These are phyloP conservation scores for Pleurotus salmoneostramineus DNA, from an alignment of 768 basidiomycete genomes.

Conservation along the genomic window DNA sequence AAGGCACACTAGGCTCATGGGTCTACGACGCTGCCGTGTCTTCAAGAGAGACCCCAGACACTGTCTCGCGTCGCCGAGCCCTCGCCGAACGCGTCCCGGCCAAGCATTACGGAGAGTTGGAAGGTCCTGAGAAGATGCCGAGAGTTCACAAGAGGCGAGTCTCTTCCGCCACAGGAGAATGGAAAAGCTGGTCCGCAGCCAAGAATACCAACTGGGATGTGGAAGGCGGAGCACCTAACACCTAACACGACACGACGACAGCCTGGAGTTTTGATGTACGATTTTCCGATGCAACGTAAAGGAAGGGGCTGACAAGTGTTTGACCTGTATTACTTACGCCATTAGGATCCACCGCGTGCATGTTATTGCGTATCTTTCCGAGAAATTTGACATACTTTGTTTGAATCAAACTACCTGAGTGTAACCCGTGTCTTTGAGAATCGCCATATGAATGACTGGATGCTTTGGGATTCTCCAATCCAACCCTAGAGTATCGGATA, in stretches of 20 bases:
- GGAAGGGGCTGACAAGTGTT: background rate
- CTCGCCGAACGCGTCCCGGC: conserved; percentile 1
- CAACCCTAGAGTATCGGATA: background rate
- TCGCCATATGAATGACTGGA: background rate
- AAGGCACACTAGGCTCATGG: conserved; percentile 27
- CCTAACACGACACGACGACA: background rate
- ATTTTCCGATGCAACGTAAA: background rate
- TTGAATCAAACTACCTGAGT: background rate
- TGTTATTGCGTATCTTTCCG: background rate
- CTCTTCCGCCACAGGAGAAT: conserved; percentile 4
- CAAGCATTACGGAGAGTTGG: conserved; percentile 1
- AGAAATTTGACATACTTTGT: background rate
- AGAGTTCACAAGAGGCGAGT: background rate
- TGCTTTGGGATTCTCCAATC: background rate
- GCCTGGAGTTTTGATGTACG: background rate
- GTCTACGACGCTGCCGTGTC: conserved; percentile 49
- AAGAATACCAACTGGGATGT: background rate
- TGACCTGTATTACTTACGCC: conserved; percentile 1
- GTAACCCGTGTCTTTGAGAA: background rate
- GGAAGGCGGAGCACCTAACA: background rate
- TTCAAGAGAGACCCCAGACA: conserved; percentile 26
- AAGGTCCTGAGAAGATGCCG: conserved; percentile 3
- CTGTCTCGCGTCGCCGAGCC: conserved; percentile 9
- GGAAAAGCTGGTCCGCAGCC: background rate
- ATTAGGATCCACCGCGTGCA: background rate